Conservation (phyloP, 1,284 basidiomycete genomes). For the Ustilago crameri region DNA sequence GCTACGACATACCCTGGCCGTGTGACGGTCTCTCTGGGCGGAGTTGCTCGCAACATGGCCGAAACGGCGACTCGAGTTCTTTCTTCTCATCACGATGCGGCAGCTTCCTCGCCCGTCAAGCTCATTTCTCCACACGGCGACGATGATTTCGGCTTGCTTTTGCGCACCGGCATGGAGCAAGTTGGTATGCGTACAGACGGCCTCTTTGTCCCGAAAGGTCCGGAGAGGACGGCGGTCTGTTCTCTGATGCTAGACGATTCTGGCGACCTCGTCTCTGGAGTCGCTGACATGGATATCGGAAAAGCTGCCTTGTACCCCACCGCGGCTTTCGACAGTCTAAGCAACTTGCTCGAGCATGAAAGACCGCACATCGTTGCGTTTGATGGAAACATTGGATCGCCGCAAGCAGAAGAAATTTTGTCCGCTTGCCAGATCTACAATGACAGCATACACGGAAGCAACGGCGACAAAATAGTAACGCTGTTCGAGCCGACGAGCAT, state of each 20-base stretch:
- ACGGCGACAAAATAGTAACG: slow-evolving; percentile 7
- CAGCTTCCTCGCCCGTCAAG: slow-evolving; percentile 25
- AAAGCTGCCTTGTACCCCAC: slow-evolving; percentile 11
- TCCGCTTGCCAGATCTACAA: slow-evolving; percentile 28
- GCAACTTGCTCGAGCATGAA: slow-evolving; percentile 3
- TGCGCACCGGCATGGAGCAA: slow-evolving; percentile 73
- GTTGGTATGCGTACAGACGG: slow-evolving; percentile 86
- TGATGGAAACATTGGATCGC: slow-evolving; percentile 46
- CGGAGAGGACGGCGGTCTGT: slow-evolving; percentile 78
- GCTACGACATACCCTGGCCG: slow-evolving; percentile 80
- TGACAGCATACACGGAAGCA: slow-evolving; percentile 64
- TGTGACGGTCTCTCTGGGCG: slow-evolving; percentile 81
- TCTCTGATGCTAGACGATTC: slow-evolving; percentile 81
- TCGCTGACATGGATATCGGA: slow-evolving; percentile 82
- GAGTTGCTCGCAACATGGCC: slow-evolving; percentile 92
- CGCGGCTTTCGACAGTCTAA: not conserved
- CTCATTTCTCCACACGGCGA: slow-evolving; percentile 70
- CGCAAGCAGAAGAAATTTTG: slow-evolving; percentile 48
- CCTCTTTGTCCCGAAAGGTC: slow-evolving; percentile 70
- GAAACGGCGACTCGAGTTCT: slow-evolving; percentile 82
- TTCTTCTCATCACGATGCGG: slow-evolving; percentile 53
- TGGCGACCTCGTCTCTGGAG: slow-evolving; percentile 82
- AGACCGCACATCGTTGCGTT: slow-evolving; percentile 26
- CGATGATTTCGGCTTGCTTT: slow-evolving; percentile 69
- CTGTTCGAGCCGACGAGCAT: slow-evolving; percentile 48